These are phyloP conservation scores for Tetrapisispora phaffii DNA, from an alignment of 805 yeast genomes.

Conservation along the genomic window DNA sequence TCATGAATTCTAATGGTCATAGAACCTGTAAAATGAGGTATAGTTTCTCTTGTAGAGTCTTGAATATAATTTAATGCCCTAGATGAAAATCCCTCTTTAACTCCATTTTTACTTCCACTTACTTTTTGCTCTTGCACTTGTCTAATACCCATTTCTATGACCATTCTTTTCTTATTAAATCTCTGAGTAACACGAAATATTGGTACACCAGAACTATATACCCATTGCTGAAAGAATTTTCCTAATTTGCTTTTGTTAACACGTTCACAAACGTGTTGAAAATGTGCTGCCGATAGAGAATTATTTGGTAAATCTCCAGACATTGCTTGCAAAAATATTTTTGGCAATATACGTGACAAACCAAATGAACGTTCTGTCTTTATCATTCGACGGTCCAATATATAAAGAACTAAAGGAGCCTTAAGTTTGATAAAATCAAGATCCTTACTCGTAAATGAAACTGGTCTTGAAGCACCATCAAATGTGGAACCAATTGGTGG, in stretches of 20 bases:
- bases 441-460: constrained; percentile 33
- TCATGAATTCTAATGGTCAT: constrained; percentile 96
- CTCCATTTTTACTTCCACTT: constrained; percentile 21
- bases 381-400: constrained; percentile 85
- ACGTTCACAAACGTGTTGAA: constrained; percentile 88
- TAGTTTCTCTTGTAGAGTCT: constrained; percentile 13
- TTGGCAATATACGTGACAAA: constrained; percentile 80
- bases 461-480: constrained; percentile 22
- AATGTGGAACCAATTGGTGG: constrained; percentile 73
- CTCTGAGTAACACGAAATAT: constrained; percentile 79
- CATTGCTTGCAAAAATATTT: constrained; percentile 87
- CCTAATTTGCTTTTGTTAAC: constrained; percentile 82
- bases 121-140: constrained; percentile 72
- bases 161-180: constrained; percentile 87
- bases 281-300: constrained; percentile 68
- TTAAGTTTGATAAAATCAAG: constrained; percentile 64
- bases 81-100: constrained; percentile 20
- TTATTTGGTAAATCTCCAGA: constrained; percentile 82
- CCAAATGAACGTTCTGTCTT: constrained; percentile 94
- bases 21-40: constrained; percentile 69
- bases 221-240: constrained; percentile 86
- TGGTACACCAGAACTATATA: constrained; percentile 81
- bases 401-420: constrained; percentile 76
- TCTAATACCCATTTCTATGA: constrained; percentile 87
- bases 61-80: constrained; percentile 22